A percentile compares a stretch with the other conserved stretches of the same genome.
These are phyloP conservation scores for Wickerhamiella lipophila DNA, from an alignment of 805 yeast species.

Conservation along the genomic window DNA sequence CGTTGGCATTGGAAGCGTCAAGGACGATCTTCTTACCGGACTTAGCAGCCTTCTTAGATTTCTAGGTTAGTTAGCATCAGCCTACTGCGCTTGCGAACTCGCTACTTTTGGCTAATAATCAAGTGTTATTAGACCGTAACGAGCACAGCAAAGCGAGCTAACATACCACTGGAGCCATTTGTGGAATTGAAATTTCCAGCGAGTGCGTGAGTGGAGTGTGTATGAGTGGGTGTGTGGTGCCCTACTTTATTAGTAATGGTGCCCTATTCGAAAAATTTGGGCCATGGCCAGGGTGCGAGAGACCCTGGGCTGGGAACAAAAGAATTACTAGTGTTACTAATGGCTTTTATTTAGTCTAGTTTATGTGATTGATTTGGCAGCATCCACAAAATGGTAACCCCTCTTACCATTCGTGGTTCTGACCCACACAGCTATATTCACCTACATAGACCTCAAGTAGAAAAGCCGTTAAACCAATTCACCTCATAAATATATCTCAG, in stretches of 20 bases:
- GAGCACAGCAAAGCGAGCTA: conserved; percentile 33
- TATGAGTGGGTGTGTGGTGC: conserved; percentile 9
- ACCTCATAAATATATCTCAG: too few relatives aligned
- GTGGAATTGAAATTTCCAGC: conserved; percentile 10
- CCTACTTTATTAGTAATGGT: conserved; percentile 8
- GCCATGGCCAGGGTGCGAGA: too few relatives aligned
- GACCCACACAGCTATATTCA: too few relatives aligned
- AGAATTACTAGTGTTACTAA: too few relatives aligned
- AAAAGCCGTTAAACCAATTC: too few relatives aligned
- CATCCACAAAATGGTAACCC: too few relatives aligned
- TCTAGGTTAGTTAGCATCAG: conserved; percentile 37
- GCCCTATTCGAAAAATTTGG: not conserved
- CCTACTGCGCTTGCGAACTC: conserved; percentile 49
- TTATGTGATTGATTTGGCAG: too few relatives aligned
- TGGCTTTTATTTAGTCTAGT: too few relatives aligned
- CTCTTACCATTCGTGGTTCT: too few relatives aligned
- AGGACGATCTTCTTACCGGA: conserved; percentile 73
- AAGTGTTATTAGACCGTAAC: conserved; percentile 10
- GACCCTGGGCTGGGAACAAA: too few relatives aligned
- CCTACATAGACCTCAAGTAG: too few relatives aligned
- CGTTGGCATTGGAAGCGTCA: conserved; percentile 94
- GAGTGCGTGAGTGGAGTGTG: not conserved
- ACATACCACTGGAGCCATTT: conserved; percentile 93
- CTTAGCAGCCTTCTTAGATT: conserved; percentile 55
- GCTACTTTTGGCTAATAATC: conserved; percentile 10